Percentiles rank a stretch among this genome's conserved stretches.
Conservation (phyloP, 1,284 basidiomycete genomes). For the Ceratobasidium sp. region DNA sequence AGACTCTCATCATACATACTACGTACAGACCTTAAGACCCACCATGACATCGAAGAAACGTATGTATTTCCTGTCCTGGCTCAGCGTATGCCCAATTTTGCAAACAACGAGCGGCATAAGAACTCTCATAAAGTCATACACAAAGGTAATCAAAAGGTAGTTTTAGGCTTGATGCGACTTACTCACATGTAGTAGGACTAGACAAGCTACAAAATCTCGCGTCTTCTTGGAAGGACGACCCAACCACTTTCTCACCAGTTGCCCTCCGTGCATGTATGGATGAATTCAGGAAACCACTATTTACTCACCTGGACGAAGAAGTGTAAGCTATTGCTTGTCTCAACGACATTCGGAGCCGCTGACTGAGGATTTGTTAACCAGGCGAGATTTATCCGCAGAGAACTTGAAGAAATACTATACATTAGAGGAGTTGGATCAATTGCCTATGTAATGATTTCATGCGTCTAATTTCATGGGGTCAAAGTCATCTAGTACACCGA, state of each 20-base stretch:
- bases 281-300: conserved; percentile 26
- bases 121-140: conserved; percentile 34
- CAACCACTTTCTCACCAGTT: conserved; percentile 21
- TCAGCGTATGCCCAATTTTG: conserved; percentile 21
- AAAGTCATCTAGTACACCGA: too few relatives aligned
- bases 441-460: conserved; percentile 34
- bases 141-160: not conserved
- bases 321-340: not conserved
- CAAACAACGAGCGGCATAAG: conserved; percentile 23
- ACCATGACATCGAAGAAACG: conserved; percentile 27
- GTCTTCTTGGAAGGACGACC: conserved; percentile 11
- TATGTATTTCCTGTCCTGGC: conserved; percentile 32
- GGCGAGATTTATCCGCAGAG: conserved; percentile 26
- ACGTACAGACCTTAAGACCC: conserved; percentile 18
- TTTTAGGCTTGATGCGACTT: not conserved
- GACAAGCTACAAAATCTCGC: conserved; percentile 20
- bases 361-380: not conserved
- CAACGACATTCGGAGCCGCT: not conserved
- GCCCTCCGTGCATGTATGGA: conserved; percentile 26
- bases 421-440: conserved; percentile 24
- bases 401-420: conserved; percentile 37
- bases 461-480: not conserved
- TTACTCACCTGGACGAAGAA: conserved; percentile 31
- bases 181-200: not conserved
- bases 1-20: too few relatives aligned